Evolutionary conservation across 2,329 filamentous ascomycete genomes (phyloP), one percentile per base, ranked within the genome.

Genomic region (Xylariaceae sp.): DNA sequence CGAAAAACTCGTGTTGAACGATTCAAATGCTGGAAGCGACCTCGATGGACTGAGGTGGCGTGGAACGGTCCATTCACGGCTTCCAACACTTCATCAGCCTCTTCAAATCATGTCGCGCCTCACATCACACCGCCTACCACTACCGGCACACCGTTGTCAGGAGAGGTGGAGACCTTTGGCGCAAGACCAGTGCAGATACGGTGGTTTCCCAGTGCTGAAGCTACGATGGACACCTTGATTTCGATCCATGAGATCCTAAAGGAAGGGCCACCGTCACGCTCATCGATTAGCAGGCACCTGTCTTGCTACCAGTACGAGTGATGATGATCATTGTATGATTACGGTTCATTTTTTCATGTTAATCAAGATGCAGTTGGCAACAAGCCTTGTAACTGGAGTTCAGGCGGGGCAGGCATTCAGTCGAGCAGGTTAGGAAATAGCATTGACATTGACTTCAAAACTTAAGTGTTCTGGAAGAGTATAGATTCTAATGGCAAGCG

Each of bases 11-110:
- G 59, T 21, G 32, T 45, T 20, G 54, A 63, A 20, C 60, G 59
- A 42, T 63, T 62, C 53, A 64, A 66, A 26, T 61, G 63, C 50
- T 66, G 63, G 65, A 65, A 64, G 20, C 53, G 62, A 40, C 61
- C 63, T 29, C 52, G 55, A 27, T 63, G 61, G 62, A 58, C 55
- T 37, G 54, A 59, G 27, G 48, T 61, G 18, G 49, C 43, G 36
- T 64, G 64, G 61, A 48, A 57, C 29, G 48, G 53, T 50, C 44
- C 39, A 30, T 37, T 50, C 13, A 29, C 47, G 26, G 18, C 26
- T 35, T 43, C 53, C 4, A 53, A 42, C 36, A 27, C 32, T 20
- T 26, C 36, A 10, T 53, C 36, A 20, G 40, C 44, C 27, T 50
- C 37, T 20, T 44, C 42, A 15, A 43, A 21, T 45, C 27, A 46